Conservation (phyloP, 2,329 filamentous ascomycete species). For the Bipolaris sorokiniana region DNA sequence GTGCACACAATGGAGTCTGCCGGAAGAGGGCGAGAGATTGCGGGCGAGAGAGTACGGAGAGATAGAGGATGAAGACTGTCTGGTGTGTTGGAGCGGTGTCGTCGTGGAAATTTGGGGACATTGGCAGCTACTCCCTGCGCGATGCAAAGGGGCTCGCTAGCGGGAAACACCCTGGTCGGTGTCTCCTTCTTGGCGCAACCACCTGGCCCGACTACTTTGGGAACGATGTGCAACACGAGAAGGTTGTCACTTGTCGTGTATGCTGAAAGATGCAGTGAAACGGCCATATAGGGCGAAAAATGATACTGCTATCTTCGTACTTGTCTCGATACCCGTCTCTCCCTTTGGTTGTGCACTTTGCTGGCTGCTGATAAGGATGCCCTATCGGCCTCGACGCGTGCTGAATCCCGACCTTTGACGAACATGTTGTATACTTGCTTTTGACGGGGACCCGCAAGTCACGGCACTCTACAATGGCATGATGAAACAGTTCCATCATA, state of each 20-base stretch:
- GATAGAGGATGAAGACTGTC: constrained; percentile 26
- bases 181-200: constrained; percentile 39
- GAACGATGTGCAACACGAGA: constrained; percentile 18
- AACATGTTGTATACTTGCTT: not conserved
- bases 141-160: constrained; percentile 52
- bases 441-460: not conserved
- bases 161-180: constrained; percentile 38
- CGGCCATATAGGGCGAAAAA: not conserved
- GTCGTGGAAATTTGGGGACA: constrained; percentile 50
- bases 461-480: not conserved
- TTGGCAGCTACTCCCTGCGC: constrained; percentile 48
- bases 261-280: not conserved
- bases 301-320: no score
- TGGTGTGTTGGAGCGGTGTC: constrained; percentile 39
- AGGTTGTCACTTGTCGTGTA: not conserved
- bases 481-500: not conserved
- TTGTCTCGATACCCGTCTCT: not conserved
- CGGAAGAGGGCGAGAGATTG: constrained; percentile 30
- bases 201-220: constrained; percentile 32
- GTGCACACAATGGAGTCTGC: constrained; percentile 29
- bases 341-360: not conserved
- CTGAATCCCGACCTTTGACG: not conserved
- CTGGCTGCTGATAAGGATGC: not conserved
- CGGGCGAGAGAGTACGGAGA: constrained; percentile 5
- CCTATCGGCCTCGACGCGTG: not conserved